Conservation (phyloP, 2,329 filamentous ascomycete species). For the Colletotrichum sp. region DNA sequence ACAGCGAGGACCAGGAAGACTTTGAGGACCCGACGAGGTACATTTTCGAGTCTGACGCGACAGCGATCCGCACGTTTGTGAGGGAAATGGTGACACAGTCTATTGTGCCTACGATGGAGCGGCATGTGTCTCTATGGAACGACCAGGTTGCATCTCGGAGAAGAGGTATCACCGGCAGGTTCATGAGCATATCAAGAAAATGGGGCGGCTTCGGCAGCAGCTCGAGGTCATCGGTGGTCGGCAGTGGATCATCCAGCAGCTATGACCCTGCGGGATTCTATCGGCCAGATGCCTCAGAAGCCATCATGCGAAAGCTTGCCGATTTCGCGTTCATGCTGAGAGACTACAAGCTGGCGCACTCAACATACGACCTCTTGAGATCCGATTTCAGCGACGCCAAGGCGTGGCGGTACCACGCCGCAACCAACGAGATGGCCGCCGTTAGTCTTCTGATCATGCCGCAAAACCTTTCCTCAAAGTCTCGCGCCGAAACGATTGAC, state of each 20-base stretch:
- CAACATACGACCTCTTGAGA: conserved; percentile 88
- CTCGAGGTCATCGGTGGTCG: conserved; percentile 63
- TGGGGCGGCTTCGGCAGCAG: conserved; percentile 82
- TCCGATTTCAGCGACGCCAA: conserved; percentile 94
- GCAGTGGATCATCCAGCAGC: conserved; percentile 57
- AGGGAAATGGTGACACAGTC: conserved; percentile 96
- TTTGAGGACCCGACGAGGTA: conserved; percentile 76
- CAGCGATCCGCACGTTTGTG: conserved; percentile 86
- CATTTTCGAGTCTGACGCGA: conserved; percentile 91
- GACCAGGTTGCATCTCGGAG: conserved; percentile 93
- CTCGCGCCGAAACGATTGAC: conserved; percentile 80
- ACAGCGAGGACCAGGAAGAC: conserved; percentile 71
- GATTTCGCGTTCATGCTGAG: conserved; percentile 97
- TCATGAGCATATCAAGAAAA: conserved; percentile 91
- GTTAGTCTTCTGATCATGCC: conserved; percentile 82
- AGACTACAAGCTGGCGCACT: conserved; percentile 92
- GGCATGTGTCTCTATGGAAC: conserved; percentile 90
- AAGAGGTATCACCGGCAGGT: conserved; percentile 87
- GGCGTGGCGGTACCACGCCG: conserved; percentile 94
- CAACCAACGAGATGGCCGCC: conserved; percentile 93
- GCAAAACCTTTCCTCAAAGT: conserved; percentile 74
- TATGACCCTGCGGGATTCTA: conserved; percentile 88
- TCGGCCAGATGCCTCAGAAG: conserved; percentile 81
- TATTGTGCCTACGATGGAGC: conserved; percentile 94
- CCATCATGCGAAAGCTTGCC: conserved; percentile 88